These are phyloP conservation scores for Paraphaeosphaeria minitans DNA, from an alignment of 2,329 filamentous ascomycete genomes.

Conservation along the genomic window DNA sequence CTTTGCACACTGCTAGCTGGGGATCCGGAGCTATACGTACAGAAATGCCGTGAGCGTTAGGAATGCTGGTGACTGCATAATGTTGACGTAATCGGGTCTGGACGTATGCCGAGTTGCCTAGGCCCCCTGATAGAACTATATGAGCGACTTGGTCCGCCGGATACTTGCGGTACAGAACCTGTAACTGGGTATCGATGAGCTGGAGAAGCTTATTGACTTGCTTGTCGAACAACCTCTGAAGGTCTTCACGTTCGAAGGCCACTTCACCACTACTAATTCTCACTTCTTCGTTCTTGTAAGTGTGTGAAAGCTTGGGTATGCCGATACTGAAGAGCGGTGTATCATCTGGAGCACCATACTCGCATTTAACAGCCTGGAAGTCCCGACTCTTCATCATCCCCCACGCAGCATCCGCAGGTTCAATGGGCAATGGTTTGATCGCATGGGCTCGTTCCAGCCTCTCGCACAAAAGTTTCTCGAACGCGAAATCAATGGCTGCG, in stretches of 20 bases:
- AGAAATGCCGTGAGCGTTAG: conserved; percentile 30
- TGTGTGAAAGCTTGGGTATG: conserved; percentile 39
- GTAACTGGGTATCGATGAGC: conserved; percentile 44
- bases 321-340: conserved; percentile 44
- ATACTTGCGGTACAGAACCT: conserved; percentile 33
- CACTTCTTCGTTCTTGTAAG: conserved; percentile 39
- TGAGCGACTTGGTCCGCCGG: conserved; percentile 39
- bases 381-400: conserved; percentile 49
- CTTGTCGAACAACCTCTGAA: conserved; percentile 43
- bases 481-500: conserved; percentile 48
- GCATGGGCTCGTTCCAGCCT: conserved; percentile 39
- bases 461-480: conserved; percentile 42
- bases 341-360: conserved; percentile 46
- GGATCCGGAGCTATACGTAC: conserved; percentile 54
- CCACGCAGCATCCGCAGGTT: conserved; percentile 46
- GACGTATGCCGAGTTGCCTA: conserved; percentile 52
- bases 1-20: conserved; percentile 61
- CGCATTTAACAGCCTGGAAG: conserved; percentile 50
- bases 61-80: conserved; percentile 35
- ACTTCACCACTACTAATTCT: conserved; percentile 44
- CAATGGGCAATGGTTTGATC: conserved; percentile 31
- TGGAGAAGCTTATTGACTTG: conserved; percentile 43
- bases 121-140: conserved; percentile 51
- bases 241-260: conserved; percentile 38
- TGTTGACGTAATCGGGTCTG: conserved; percentile 41